Base-by-base conservation (phyloP, 495 filamentous ascomycete genomes). In the Penicillium lagena region DNA sequence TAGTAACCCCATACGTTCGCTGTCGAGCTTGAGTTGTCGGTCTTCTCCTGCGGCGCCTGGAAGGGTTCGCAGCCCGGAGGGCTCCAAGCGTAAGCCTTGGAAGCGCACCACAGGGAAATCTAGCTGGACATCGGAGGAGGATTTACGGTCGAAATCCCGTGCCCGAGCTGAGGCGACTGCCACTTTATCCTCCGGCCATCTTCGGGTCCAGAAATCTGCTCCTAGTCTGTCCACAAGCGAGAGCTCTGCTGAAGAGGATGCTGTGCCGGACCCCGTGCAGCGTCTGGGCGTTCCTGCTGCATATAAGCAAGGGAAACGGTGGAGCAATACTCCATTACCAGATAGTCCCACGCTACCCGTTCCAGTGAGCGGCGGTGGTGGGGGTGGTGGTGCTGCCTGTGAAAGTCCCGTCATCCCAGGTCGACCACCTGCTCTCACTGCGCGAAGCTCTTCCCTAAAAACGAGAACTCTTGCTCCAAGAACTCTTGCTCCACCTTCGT, bases 311-410 rank as follows among this genome's bases (percentile, higher is more conserved):
- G 64, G 68, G 14, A 45, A 54, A 14, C 47, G 47, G 37, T 71
- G 64, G 62, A 68, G 64, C 40, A 66, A 54, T 31, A 63, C 60
- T 1, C 68, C 68, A 11, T 43, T 71, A 9, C 68, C 68, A 7
- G 68, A 71, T 36, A 71, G 68, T 28, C 68, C 68, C 9, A 71
- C 68, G 8, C 46, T 71, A 29, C 68, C 68, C 5, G 40, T 51
- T 7, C 39, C 46, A 9, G 42, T 58, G 15, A 43, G 39, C 5
- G 37, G 50, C 17, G 40, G 49, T 17, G 17, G n/a, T 10, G 42
- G 45, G 11, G 37, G 50, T 27, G 40, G 49, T 17, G 17, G n/a
- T 10, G 42, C 43, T 9, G 14, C 37, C n/a, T 42, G 43, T 7
- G 46, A 52, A 36, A 41, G 35, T 28, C 31, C 44, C 9, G 27